A percentile compares a stretch with the other conserved stretches of the same genome.
Evolutionary conservation across 139 green algal species (phyloP).

Genomic region (Nannochloris sp.): DNA sequence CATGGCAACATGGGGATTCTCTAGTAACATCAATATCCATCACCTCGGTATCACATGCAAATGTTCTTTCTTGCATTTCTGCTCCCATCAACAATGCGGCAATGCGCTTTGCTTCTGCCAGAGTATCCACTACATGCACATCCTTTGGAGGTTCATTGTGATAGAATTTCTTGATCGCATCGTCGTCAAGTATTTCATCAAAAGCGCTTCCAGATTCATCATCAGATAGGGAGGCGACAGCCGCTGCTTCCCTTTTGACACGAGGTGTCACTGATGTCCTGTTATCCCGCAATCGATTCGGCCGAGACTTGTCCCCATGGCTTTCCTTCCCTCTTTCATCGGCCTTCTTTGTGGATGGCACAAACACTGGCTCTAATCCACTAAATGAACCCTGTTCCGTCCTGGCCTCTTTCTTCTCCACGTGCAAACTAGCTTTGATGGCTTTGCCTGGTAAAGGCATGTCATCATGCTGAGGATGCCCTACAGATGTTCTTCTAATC

Average conservation of each 20-base stretch:
- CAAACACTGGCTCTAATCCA: no score
- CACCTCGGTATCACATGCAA: slow-evolving; percentile 89
- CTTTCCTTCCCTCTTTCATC: no score
- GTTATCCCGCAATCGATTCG: no score
- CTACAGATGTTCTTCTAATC: neutral
- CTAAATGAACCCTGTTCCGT: no score
- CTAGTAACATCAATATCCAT: slow-evolving; percentile 77
- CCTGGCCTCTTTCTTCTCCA: no score
- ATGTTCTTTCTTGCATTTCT: slow-evolving; percentile 23
- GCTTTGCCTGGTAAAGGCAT: no score
- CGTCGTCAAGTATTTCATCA: neutral
- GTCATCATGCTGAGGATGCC: no score
- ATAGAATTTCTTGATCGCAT: slow-evolving; percentile 10
- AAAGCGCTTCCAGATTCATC: slow-evolving; percentile 7
- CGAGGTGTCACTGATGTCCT: no score
- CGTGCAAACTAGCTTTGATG: no score
- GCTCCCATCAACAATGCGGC: slow-evolving; percentile 10
- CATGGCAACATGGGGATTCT: slow-evolving; percentile 84
- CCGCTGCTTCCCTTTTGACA: neutral
- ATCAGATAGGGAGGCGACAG: neutral
- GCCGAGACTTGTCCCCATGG: no score
- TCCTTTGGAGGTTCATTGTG: slow-evolving; percentile 25
- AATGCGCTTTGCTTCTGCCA: slow-evolving; percentile 9
- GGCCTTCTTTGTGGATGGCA: no score
- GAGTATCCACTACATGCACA: slow-evolving; percentile 33